These are phyloP conservation scores for Thinopyrum elongatum DNA, from an alignment of 176 grass and related monocot genomes.

Conservation along the genomic window DNA sequence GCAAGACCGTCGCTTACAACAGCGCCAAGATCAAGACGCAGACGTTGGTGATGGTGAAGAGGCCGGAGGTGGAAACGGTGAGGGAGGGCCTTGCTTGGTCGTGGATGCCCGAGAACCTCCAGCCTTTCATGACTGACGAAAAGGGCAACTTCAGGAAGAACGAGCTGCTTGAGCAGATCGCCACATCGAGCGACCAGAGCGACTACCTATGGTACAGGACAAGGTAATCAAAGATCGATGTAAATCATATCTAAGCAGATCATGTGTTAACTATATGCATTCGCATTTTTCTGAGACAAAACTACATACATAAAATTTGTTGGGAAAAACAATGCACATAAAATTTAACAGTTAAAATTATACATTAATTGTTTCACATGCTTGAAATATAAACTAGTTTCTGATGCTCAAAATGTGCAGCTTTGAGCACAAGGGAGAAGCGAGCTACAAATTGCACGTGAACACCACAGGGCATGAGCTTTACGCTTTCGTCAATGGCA, in stretches of 20 bases:
- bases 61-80: neutral
- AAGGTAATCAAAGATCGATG: constrained; percentile 26
- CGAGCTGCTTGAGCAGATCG: constrained; percentile 46
- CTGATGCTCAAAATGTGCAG: neutral
- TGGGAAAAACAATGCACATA: too few relatives aligned
- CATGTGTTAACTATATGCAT: too few relatives aligned
- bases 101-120: constrained; percentile 51
- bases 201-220: constrained; percentile 94
- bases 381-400: neutral
- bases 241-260: neutral
- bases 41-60: constrained; percentile 76
- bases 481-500: constrained; percentile 47
- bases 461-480: constrained; percentile 49
- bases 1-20: constrained; percentile 63
- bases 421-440: constrained; percentile 36
- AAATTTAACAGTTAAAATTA: too few relatives aligned
- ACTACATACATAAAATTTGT: too few relatives aligned
- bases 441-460: constrained; percentile 23
- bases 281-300: too few relatives aligned
- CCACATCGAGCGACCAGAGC: constrained; percentile 49
- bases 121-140: constrained; percentile 42
- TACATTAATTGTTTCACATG: neutral
- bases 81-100: constrained; percentile 41
- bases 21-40: constrained; percentile 75
- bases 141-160: constrained; percentile 24